A percentile compares a stretch with the other conserved stretches of the same genome.
Conservation (phyloP, 306 rosid species). For the Begonia fuchsioides region DNA sequence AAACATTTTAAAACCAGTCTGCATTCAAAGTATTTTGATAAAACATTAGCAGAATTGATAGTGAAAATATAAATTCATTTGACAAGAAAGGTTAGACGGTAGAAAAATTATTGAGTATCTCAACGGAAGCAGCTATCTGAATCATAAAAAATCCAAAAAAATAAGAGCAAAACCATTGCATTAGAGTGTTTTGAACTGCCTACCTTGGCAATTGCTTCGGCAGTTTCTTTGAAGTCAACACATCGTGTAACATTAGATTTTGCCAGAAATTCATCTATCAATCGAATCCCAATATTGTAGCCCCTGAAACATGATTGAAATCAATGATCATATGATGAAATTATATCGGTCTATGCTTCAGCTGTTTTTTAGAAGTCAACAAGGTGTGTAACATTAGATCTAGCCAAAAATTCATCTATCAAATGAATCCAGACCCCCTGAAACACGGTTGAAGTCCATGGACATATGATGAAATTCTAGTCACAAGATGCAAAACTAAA, state of each 20-base stretch:
- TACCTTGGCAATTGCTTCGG: constrained; percentile 98
- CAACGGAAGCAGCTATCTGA: no score
- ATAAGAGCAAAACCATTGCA: not conserved
- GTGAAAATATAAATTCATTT: not conserved
- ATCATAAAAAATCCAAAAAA: no score
- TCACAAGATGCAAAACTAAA: no score
- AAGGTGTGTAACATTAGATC: constrained; percentile 85
- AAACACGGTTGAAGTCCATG: constrained; percentile 1
- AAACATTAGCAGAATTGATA: no score
- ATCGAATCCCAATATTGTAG: constrained; percentile 82
- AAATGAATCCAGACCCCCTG: constrained; percentile 96
- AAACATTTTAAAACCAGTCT: constrained; percentile 95
- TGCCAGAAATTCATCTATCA: constrained; percentile 93
- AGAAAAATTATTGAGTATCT: not conserved
- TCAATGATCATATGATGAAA: no score
- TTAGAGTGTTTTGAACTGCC: not conserved
- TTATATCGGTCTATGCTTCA: constrained; percentile 24
- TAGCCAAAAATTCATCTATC: constrained; percentile 94
- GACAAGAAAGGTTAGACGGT: not conserved
- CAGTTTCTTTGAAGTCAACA: constrained; percentile 85
- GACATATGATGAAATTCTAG: no score
- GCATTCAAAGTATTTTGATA: constrained; percentile 9
- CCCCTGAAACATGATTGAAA: constrained; percentile 42
- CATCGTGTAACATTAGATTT: constrained; percentile 92
- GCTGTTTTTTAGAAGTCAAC: constrained; percentile 91